These are phyloP conservation scores for Lupinus albus DNA, from an alignment of 306 rosid species.

Conservation along the genomic window DNA sequence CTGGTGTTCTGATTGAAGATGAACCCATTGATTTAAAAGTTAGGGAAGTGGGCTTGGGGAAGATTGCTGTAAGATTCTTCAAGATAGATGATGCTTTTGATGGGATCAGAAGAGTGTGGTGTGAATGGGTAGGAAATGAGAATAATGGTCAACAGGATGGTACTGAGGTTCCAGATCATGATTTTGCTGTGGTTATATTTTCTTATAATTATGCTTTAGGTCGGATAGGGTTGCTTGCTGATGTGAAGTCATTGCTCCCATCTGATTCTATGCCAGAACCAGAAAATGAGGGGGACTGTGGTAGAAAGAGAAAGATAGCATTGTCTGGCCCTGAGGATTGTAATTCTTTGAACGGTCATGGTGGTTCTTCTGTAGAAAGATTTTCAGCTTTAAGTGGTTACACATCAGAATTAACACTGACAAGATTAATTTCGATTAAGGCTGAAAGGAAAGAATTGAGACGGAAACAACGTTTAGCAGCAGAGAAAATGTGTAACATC, in stretches of 20 bases:
- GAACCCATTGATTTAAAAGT: conserved; percentile 59
- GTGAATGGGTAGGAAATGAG: conserved; percentile 84
- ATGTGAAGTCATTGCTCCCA: conserved; percentile 53
- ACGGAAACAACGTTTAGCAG: conserved; percentile 69
- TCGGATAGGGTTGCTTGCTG: conserved; percentile 60
- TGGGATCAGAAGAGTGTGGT: conserved; percentile 79
- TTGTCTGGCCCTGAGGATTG: conserved; percentile 66
- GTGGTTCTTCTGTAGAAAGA: conserved; percentile 67
- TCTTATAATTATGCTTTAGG: conserved; percentile 69
- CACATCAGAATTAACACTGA: conserved; percentile 49
- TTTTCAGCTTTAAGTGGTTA: conserved; percentile 55
- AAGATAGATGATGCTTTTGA: conserved; percentile 49
- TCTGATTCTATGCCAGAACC: conserved; percentile 49
- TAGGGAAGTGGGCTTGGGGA: conserved; percentile 65
- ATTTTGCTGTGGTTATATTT: conserved; percentile 68
- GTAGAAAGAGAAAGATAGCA: conserved; percentile 61
- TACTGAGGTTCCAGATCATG: conserved; percentile 55
- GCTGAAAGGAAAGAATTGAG: conserved; percentile 75
- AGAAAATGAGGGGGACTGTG: conserved; percentile 42
- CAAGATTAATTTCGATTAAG: conserved; percentile 60
- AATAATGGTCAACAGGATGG: conserved; percentile 36
- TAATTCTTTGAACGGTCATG: conserved; percentile 55
- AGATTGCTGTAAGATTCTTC: conserved; percentile 69
- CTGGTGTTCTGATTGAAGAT: conserved; percentile 60
- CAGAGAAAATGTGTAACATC: conserved; percentile 81